phyloP scores from a whole-genome alignment of 2,329 filamentous ascomycete species.

The Diatrype stigma region DNA sequence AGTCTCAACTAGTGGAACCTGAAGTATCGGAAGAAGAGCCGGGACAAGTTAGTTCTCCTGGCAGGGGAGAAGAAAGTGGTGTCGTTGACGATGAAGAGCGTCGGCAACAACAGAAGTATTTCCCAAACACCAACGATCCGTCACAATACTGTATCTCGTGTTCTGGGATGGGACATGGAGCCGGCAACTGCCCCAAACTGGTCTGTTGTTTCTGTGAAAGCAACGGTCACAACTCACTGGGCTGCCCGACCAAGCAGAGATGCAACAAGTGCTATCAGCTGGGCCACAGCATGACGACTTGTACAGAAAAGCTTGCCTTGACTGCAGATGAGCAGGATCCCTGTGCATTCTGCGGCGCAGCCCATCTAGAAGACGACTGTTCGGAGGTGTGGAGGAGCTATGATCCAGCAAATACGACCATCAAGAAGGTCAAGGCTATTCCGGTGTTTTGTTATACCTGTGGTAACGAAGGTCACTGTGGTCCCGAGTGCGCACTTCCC shows the following conservation, averaged over 20 bases:
- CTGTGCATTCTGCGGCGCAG: conserved; percentile 58
- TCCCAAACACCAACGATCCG: conserved; percentile 42
- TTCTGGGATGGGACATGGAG: conserved; percentile 43
- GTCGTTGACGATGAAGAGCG: conserved; percentile 26
- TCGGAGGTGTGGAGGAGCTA: conserved; percentile 58
- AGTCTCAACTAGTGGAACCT: conserved; percentile 24
- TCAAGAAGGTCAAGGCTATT: conserved; percentile 46
- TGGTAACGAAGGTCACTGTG: conserved; percentile 51
- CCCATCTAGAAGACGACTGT: conserved; percentile 59
- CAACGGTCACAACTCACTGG: conserved; percentile 42
- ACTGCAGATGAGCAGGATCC: conserved; percentile 49
- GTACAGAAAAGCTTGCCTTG: conserved; percentile 51
- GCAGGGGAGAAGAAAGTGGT: too few species aligned
- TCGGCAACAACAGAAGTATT: conserved; percentile 43
- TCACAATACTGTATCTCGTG: conserved; percentile 49
- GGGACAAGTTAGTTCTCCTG: too few species aligned
- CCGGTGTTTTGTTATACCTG: conserved; percentile 53
- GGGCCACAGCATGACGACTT: conserved; percentile 51
- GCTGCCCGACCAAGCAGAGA: conserved; percentile 46
- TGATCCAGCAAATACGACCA: conserved; percentile 32
- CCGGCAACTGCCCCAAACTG: conserved; percentile 39
- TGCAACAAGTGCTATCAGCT: conserved; percentile 59
- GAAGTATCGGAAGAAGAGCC: not conserved
- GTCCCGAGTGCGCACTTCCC: conserved; percentile 47
- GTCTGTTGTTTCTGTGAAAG: conserved; percentile 46